Conservation (phyloP, 768 basidiomycete species). For the Chalciporus piperatus region DNA sequence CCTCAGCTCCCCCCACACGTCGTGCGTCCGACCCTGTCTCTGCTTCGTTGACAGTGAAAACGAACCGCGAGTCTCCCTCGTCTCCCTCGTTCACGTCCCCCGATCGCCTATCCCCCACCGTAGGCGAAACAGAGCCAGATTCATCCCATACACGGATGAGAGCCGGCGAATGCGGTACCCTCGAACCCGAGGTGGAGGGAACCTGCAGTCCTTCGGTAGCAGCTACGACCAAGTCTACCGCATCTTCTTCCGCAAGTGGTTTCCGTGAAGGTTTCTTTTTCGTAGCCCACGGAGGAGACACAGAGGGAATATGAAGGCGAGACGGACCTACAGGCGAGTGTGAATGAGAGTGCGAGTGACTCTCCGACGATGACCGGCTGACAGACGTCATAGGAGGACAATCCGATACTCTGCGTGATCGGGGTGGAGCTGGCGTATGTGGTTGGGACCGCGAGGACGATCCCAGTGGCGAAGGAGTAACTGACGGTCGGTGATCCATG, state of each 20-base stretch:
- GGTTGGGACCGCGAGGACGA: constrained; percentile 1
- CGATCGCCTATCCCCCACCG: background rate
- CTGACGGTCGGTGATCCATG: background rate
- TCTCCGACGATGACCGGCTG: constrained; percentile 11
- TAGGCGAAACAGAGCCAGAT: background rate
- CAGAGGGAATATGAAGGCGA: constrained; percentile 7
- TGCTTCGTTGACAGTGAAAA: constrained; percentile 2
- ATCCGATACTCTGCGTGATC: constrained; percentile 4
- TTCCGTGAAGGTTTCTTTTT: constrained; percentile 10
- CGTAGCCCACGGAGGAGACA: background rate
- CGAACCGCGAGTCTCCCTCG: background rate
- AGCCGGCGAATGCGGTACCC: constrained; percentile 12
- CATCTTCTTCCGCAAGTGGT: constrained; percentile 49
- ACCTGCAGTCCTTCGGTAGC: constrained; percentile 15
- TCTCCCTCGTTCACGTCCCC: background rate
- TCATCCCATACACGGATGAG: constrained; percentile 30
- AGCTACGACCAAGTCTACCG: constrained; percentile 80
- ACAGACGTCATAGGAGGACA: constrained; percentile 6
- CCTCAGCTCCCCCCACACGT: background rate
- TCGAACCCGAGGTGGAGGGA: constrained; percentile 11
- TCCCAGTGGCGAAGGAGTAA: background rate
- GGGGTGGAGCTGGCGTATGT: constrained; percentile 10
- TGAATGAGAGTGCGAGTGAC: background rate
- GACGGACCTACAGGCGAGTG: constrained; percentile 13
- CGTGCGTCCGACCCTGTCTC: background rate